Percentiles rank a stretch among this genome's conserved stretches.
Conservation (phyloP, 768 basidiomycete species). For the Leccinum aurantiacum region DNA sequence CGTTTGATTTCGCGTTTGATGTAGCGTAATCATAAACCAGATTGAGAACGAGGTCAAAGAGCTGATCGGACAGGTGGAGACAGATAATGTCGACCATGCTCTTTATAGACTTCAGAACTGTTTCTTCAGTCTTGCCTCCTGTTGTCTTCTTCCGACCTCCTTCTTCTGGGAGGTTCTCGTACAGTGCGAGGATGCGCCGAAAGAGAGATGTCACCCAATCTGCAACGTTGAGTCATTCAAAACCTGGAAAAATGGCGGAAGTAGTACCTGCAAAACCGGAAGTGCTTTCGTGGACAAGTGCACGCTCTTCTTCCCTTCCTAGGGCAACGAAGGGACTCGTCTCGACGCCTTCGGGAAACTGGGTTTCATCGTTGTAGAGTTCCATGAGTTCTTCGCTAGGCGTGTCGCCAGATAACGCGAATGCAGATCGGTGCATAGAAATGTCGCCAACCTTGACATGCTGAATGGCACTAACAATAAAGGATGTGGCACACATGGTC, state of each 20-base stretch:
- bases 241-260: constrained; percentile 7
- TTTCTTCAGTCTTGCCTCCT: constrained; percentile 78
- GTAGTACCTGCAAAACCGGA: constrained; percentile 68
- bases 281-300: constrained; percentile 74
- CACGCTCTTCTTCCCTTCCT: constrained; percentile 65
- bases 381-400: constrained; percentile 57
- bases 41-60: constrained; percentile 85
- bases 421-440: constrained; percentile 57
- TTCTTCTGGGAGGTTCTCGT: constrained; percentile 93
- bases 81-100: constrained; percentile 80
- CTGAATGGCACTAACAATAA: constrained; percentile 71
- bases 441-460: constrained; percentile 78
- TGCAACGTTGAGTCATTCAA: constrained; percentile 27
- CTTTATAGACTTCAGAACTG: constrained; percentile 74
- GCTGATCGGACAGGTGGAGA: constrained; percentile 56
- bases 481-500: constrained; percentile 77
- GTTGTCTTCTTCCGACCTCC: constrained; percentile 84
- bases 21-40: constrained; percentile 85
- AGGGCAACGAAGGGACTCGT: constrained; percentile 38
- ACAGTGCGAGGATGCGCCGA: constrained; percentile 75
- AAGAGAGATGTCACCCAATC: constrained; percentile 83
- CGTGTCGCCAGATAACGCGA: constrained; percentile 52
- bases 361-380: constrained; percentile 44
- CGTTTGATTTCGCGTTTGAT: constrained; percentile 87
- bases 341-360: constrained; percentile 51